A percentile compares a stretch with the other conserved stretches of the same genome.
phyloP scores from a whole-genome alignment of 2,329 filamentous ascomycete genomes.

The Gremmenia infestans region DNA sequence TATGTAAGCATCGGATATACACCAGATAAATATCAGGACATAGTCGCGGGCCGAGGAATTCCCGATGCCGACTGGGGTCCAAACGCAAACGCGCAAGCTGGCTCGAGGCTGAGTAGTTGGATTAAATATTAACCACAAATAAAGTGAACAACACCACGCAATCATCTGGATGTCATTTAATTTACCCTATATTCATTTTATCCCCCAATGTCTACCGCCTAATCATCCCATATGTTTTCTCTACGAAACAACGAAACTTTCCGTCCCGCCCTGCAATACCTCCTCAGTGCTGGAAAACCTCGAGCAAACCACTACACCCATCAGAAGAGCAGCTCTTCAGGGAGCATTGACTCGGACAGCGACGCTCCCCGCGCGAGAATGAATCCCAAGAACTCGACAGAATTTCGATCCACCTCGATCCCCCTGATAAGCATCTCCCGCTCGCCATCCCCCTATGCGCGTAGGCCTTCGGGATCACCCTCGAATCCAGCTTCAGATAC shows the following conservation, averaged over 20 bases:
- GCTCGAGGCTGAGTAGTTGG: not conserved
- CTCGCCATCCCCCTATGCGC: conserved; percentile 40
- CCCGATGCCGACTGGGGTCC: not conserved
- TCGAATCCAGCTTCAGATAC: conserved; percentile 38
- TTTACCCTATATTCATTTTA: not conserved
- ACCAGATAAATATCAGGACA: not conserved
- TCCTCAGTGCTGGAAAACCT: conserved; percentile 22
- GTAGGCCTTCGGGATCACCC: conserved; percentile 33
- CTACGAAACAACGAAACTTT: conserved; percentile 30
- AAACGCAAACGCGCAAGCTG: not conserved
- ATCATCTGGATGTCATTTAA: not conserved
- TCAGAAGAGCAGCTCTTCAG: conserved; percentile 21
- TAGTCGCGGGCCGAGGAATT: conserved; percentile 2
- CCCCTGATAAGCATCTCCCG: conserved; percentile 42
- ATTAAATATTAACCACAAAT: not conserved
- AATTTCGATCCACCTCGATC: conserved; percentile 34
- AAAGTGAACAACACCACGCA: not conserved
- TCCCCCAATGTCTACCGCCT: not conserved
- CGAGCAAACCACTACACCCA: conserved; percentile 12
- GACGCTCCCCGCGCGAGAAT: conserved; percentile 21
- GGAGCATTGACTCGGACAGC: conserved; percentile 24
- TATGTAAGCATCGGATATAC: conserved; percentile 6
- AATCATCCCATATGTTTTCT: conserved; percentile 25
- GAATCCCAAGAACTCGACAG: conserved; percentile 23
- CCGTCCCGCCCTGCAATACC: conserved; percentile 35